Evolutionary conservation across 129 eudicot genomes (phyloP).

Genomic region (Artemisia tridentata): DNA sequence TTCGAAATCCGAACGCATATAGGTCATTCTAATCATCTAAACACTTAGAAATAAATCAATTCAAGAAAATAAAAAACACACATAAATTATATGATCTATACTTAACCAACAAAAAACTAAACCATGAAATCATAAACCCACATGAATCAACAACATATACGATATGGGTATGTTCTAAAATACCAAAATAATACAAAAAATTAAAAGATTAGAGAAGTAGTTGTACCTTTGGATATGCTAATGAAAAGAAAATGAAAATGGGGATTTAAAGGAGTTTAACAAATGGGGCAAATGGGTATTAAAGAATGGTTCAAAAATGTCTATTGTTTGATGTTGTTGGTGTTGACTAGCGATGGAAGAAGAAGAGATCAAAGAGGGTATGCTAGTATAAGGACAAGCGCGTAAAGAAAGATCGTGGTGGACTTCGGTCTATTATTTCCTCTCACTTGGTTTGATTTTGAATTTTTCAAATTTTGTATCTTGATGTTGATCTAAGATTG

Average conservation of each 20-base stretch:
- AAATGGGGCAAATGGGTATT: slow-evolving; percentile 3
- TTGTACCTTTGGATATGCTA: slow-evolving; percentile 6
- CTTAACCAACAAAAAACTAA: background rate
- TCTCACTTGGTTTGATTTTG: slow-evolving; percentile 7
- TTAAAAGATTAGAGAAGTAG: background rate
- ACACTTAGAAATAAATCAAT: slow-evolving; percentile 6
- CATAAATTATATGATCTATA: no score
- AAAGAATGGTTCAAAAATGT: slow-evolving; percentile 18
- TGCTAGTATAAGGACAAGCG: slow-evolving; percentile 24
- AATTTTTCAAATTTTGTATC: slow-evolving; percentile 9
- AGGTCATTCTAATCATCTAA: slow-evolving; percentile 15
- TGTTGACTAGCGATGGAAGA: no score
- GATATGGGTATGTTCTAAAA: slow-evolving; percentile 6
- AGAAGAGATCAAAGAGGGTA: slow-evolving; percentile 23
- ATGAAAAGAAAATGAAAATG: slow-evolving; percentile 16
- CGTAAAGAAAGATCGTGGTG: slow-evolving; percentile 26
- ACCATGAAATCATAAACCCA: background rate
- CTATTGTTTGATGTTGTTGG: slow-evolving; percentile 11
- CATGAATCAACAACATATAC: slow-evolving; percentile 6
- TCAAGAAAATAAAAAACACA: background rate
- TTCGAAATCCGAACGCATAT: background rate
- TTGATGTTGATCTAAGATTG: background rate
- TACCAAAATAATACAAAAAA: background rate
- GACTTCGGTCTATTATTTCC: background rate
- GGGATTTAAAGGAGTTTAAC: slow-evolving; percentile 8